Evolutionary conservation across 768 basidiomycete species (phyloP).

Genomic region (Auricularia cornea): DNA sequence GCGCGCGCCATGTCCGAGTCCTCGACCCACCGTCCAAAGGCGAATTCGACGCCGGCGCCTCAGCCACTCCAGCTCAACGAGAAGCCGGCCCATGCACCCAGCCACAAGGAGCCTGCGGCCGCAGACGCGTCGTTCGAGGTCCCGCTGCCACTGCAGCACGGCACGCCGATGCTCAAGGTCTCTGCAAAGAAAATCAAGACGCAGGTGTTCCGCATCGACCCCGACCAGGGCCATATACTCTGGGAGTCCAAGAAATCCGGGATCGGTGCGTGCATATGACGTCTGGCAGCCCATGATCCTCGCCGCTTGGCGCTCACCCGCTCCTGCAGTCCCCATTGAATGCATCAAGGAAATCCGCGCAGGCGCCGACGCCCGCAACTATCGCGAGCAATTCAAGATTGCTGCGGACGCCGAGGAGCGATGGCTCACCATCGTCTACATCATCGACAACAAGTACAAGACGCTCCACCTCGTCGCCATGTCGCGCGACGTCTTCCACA

Average conservation of each 20-base stretch:
- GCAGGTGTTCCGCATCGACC: constrained; percentile 61
- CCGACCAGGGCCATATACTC: constrained; percentile 72
- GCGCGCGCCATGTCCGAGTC: not conserved
- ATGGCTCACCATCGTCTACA: constrained; percentile 84
- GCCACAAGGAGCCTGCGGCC: not conserved
- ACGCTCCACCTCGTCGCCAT: constrained; percentile 78
- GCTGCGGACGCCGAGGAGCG: constrained; percentile 52
- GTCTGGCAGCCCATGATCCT: too few species aligned
- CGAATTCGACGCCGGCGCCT: not conserved
- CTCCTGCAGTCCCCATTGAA: constrained; percentile 65
- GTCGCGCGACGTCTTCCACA: constrained; percentile 48
- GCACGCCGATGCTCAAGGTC: constrained; percentile 75
- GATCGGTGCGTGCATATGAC: constrained; percentile 39
- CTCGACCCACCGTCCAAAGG: not conserved
- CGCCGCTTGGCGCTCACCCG: not conserved
- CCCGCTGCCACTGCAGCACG: constrained; percentile 49
- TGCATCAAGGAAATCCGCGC: constrained; percentile 80
- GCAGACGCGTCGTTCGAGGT: constrained; percentile 32
- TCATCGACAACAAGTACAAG: constrained; percentile 70
- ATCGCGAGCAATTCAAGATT: constrained; percentile 61
- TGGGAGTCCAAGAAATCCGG: constrained; percentile 68
- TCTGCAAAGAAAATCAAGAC: constrained; percentile 69
- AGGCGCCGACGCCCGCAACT: constrained; percentile 59
- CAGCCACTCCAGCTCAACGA: too few species aligned
- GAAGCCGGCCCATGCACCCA: not conserved